Conservation (phyloP, 129 eudicot genomes). For the Ambrosia trifida region DNA sequence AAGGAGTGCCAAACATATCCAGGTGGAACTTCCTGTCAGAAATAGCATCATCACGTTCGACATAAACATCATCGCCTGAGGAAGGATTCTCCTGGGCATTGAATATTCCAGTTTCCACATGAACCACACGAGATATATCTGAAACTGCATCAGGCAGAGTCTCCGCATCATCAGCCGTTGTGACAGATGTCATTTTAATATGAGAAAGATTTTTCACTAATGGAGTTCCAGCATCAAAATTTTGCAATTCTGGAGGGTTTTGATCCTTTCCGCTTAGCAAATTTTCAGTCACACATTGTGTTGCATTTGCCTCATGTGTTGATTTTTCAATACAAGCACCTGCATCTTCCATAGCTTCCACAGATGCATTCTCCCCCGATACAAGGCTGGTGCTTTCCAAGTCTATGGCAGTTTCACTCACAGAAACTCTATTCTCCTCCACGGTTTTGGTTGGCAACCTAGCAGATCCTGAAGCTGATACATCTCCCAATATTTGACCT, state of each 20-base stretch:
- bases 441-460: slow-evolving; percentile 3
- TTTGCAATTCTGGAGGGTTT: neutral
- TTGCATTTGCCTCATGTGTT: slow-evolving; percentile 6
- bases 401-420: slow-evolving; percentile 1
- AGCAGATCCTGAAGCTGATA: slow-evolving; percentile 22
- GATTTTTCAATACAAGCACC: slow-evolving; percentile 7
- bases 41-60: slow-evolving; percentile 12
- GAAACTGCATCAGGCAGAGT: slow-evolving; percentile 2
- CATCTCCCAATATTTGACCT: slow-evolving; percentile 8
- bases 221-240: slow-evolving; percentile 7
- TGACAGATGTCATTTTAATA: neutral
- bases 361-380: slow-evolving; percentile 1
- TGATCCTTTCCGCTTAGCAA: neutral
- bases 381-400: neutral
- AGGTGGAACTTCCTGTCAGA: neutral
- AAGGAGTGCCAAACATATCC: neutral
- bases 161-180: slow-evolving; percentile 8
- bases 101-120: slow-evolving; percentile 17
- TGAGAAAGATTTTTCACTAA: neutral
- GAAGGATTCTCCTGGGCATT: slow-evolving; percentile 2
- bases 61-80: slow-evolving; percentile 12
- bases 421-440: neutral
- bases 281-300: slow-evolving; percentile 18
- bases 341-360: slow-evolving; percentile 19
- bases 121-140: slow-evolving; percentile 9